phyloP scores from a whole-genome alignment of 306 rosid genomes.

The Fagus crenata region DNA sequence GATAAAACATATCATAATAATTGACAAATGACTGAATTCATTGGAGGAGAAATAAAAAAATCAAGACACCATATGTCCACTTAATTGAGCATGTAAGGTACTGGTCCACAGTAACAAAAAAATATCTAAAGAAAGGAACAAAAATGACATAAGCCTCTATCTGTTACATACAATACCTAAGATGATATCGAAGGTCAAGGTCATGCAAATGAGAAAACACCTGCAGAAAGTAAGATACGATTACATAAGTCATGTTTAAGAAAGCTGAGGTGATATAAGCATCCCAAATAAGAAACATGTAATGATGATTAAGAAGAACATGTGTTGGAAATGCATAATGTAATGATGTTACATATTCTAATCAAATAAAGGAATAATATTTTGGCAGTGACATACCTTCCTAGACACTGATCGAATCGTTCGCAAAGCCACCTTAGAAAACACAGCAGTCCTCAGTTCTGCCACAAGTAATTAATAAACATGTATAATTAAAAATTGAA shows the following conservation, averaged over 20 bases:
- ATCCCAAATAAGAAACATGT: conserved; percentile 11
- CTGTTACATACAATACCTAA: conserved; percentile 56
- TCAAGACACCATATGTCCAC: neutral
- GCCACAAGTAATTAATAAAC: conserved; percentile 20
- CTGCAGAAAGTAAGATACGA: conserved; percentile 44
- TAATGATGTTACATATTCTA: neutral
- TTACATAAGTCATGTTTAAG: neutral
- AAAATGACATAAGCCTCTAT: neutral
- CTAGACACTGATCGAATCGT: conserved; percentile 91
- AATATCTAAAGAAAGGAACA: neutral
- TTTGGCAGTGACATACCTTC: conserved; percentile 56
- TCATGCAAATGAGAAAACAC: conserved; percentile 94
- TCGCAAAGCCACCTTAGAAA: conserved; percentile 91
- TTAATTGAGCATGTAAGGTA: neutral
- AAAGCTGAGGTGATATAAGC: neutral
- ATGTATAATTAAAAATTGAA: neutral
- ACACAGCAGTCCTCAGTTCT: conserved; percentile 92
- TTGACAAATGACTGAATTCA: neutral
- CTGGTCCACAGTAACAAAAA: neutral
- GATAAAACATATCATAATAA: neutral
- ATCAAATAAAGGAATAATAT: neutral
- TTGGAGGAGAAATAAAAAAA: neutral
- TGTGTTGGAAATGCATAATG: neutral
- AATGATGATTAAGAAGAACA: neutral
- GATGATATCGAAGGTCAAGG: conserved; percentile 94